Evolutionary conservation across 805 yeast species (phyloP).

Genomic region (Kuraishia ogatae): DNA sequence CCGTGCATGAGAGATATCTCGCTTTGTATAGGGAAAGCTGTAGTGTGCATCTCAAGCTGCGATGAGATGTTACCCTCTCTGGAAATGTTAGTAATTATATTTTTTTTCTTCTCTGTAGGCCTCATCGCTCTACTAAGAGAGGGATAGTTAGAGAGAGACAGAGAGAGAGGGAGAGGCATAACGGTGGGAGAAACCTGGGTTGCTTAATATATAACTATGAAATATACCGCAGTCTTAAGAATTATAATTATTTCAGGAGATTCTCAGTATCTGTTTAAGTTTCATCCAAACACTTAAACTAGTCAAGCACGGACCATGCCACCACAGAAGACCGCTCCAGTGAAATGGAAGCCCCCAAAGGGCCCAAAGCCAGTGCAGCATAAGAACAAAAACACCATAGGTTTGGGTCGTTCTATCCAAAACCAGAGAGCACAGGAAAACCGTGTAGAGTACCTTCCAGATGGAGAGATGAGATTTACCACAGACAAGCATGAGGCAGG

Average conservation of each 20-base stretch:
- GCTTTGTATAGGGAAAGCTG: not conserved
- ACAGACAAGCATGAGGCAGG: constrained; percentile 77
- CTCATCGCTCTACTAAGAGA: not conserved
- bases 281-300: not conserved
- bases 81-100: not conserved
- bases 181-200: too few species aligned
- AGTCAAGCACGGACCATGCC: constrained; percentile 12
- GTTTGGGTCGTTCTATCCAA: constrained; percentile 77
- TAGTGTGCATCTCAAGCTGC: not conserved
- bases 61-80: not conserved
- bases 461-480: constrained; percentile 84
- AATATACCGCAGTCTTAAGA: too few species aligned
- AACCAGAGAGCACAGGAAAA: constrained; percentile 66
- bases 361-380: constrained; percentile 89
- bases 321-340: constrained; percentile 40
- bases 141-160: not conserved
- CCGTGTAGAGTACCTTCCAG: constrained; percentile 64
- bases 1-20: not conserved
- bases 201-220: too few species aligned
- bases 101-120: not conserved
- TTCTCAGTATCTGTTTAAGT: too few species aligned
- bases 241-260: too few species aligned
- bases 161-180: too few species aligned
- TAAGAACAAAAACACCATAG: constrained; percentile 75
- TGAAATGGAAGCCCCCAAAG: constrained; percentile 82